Evolutionary conservation across 345 rosid genomes (phyloP).

Genomic region (Raphanus raphanistrum): DNA sequence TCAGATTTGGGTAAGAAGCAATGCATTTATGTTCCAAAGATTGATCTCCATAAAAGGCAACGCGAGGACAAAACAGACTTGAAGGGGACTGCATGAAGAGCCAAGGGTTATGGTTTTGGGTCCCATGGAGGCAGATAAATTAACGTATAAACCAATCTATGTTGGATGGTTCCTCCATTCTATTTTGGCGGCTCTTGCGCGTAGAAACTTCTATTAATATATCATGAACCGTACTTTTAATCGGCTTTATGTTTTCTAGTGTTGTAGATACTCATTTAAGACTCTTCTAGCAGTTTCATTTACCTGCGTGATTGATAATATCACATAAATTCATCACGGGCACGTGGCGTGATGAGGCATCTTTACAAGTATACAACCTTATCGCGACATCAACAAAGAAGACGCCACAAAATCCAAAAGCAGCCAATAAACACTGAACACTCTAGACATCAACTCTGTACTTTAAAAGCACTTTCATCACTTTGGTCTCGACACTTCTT

Average conservation of each 20-base stretch:
- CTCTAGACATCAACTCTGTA: slow-evolving; percentile 1
- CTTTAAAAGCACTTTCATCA: not conserved
- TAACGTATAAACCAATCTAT: slow-evolving; percentile 2
- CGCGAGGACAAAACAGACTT: slow-evolving; percentile 26
- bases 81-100: slow-evolving; percentile 23
- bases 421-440: slow-evolving; percentile 45
- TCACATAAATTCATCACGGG: not conserved
- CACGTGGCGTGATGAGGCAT: slow-evolving; percentile 50
- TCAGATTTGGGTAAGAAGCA: slow-evolving; percentile 24
- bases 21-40: slow-evolving; percentile 16
- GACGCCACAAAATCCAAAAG: slow-evolving; percentile 49
- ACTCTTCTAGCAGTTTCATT: slow-evolving; percentile 20
- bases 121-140: not conserved
- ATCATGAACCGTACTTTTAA: slow-evolving; percentile 29
- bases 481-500: slow-evolving; percentile 2
- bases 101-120: not conserved
- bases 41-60: slow-evolving; percentile 30
- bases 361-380: slow-evolving; percentile 42
- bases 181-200: slow-evolving; percentile 13
- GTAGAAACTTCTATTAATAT: not conserved
- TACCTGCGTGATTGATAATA: not conserved
- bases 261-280: not conserved
- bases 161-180: slow-evolving; percentile 8
- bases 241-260: slow-evolving; percentile 22
- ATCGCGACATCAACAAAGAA: slow-evolving; percentile 49